A percentile compares a stretch with the other conserved stretches of the same genome.
Evolutionary conservation across 768 basidiomycete genomes (phyloP).

Genomic region (Lactarius pseudohatsudake): DNA sequence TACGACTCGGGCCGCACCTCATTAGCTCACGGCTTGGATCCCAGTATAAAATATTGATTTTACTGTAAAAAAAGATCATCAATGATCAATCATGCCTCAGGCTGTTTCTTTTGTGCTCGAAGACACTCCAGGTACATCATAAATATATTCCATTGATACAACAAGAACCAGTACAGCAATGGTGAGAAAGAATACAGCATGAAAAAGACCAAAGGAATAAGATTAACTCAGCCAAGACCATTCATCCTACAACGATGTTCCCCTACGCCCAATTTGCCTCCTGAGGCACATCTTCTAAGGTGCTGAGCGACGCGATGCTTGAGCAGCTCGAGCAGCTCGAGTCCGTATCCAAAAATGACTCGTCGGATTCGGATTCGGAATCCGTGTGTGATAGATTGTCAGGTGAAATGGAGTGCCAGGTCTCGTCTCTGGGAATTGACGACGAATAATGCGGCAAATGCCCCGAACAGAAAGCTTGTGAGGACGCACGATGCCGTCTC

Average conservation of each 20-base stretch:
- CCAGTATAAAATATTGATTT: no score
- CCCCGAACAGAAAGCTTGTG: slow-evolving; percentile 60
- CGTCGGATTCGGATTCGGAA: slow-evolving; percentile 21
- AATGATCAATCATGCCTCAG: no score
- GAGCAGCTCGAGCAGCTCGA: slow-evolving; percentile 30
- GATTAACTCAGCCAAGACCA: slow-evolving; percentile 5
- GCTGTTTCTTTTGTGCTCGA: background rate
- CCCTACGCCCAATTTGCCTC: slow-evolving; percentile 6
- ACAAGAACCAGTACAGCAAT: background rate
- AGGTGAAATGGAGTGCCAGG: slow-evolving; percentile 29
- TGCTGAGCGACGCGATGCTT: slow-evolving; percentile 29
- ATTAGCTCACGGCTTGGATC: no score
- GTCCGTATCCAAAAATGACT: slow-evolving; percentile 11
- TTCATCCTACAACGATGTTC: slow-evolving; percentile 1
- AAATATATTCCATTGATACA: slow-evolving; percentile 26
- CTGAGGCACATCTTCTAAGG: slow-evolving; percentile 19
- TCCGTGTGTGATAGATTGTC: slow-evolving; percentile 10
- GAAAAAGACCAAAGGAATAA: slow-evolving; percentile 14
- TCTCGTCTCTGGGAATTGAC: slow-evolving; percentile 31
- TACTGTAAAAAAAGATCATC: no score
- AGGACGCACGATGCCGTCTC: slow-evolving; percentile 47
- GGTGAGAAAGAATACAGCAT: slow-evolving; percentile 14
- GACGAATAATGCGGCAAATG: slow-evolving; percentile 48
- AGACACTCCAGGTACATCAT: background rate
- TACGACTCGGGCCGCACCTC: no score